Percentiles rank a stretch among this genome's conserved stretches.
Evolutionary conservation across 2,329 filamentous ascomycete species (phyloP).

Genomic region (Pseudonectria foliicola): DNA sequence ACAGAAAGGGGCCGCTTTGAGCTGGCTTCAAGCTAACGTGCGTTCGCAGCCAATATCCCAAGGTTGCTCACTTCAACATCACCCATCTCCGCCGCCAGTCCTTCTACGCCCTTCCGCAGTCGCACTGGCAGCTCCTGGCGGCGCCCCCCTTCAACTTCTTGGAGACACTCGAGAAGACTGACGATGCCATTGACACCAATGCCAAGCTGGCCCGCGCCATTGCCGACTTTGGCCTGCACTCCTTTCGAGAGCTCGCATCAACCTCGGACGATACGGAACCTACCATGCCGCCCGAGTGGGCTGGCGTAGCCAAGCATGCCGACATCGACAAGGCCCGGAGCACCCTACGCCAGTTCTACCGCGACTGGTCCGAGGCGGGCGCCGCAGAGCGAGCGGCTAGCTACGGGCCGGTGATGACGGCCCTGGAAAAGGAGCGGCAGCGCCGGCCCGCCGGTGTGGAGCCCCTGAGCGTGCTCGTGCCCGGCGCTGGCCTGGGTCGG

Average conservation of each 20-base stretch:
- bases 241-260: conserved; percentile 50
- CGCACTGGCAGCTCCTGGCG: conserved; percentile 78
- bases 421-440: conserved; percentile 47
- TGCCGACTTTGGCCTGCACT: conserved; percentile 58
- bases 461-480: conserved; percentile 66
- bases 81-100: conserved; percentile 86
- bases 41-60: conserved; percentile 68
- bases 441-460: conserved; percentile 22
- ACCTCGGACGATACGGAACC: conserved; percentile 33
- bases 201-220: conserved; percentile 77
- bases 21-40: conserved; percentile 8
- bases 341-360: conserved; percentile 87
- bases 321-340: conserved; percentile 90
- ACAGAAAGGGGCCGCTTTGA: too few relatives aligned
- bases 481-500: conserved; percentile 81
- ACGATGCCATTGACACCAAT: conserved; percentile 84
- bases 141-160: conserved; percentile 76
- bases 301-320: conserved; percentile 58
- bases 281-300: conserved; percentile 56
- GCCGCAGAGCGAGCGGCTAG: conserved; percentile 65
- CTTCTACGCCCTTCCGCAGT: conserved; percentile 82
- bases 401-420: conserved; percentile 65
- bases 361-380: conserved; percentile 86
- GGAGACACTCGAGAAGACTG: conserved; percentile 68
- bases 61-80: conserved; percentile 78